Percentiles rank a stretch among this genome's conserved stretches.
These are phyloP conservation scores for Knufia fluminis DNA, from an alignment of 2,329 filamentous ascomycete genomes.

Conservation along the genomic window DNA sequence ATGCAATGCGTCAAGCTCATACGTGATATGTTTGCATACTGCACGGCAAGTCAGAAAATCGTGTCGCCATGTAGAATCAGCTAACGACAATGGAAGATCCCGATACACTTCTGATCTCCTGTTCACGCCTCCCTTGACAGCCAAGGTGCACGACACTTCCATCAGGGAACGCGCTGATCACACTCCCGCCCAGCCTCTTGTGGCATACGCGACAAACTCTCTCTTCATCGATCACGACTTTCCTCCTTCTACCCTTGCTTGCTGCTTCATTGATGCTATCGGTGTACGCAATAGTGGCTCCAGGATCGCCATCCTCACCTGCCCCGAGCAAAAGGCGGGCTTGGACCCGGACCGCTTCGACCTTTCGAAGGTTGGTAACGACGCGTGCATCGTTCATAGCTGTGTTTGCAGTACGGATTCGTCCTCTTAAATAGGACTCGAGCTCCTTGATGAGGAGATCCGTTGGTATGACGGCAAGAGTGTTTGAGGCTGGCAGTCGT, in stretches of 20 bases:
- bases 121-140: constrained; percentile 48
- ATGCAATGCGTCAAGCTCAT: too few relatives aligned
- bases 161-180: constrained; percentile 80
- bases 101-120: constrained; percentile 12
- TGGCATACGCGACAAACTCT: constrained; percentile 85
- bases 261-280: constrained; percentile 25
- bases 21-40: too few relatives aligned
- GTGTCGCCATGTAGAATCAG: too few relatives aligned
- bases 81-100: not conserved
- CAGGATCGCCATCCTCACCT: constrained; percentile 27
- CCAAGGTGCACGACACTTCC: constrained; percentile 68
- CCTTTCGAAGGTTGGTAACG: constrained; percentile 64
- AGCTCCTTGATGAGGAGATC: constrained; percentile 68
- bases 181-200: constrained; percentile 83
- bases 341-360: constrained; percentile 69
- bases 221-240: constrained; percentile 79
- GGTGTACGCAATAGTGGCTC: not conserved
- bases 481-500: constrained; percentile 77
- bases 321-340: constrained; percentile 65
- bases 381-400: constrained; percentile 73
- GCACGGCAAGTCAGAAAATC: too few relatives aligned
- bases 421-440: constrained; percentile 82
- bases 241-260: constrained; percentile 47
- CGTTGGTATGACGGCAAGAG: constrained; percentile 75
- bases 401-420: constrained; percentile 77